Base-by-base conservation (phyloP, 345 rosid species). In the Noccaea caerulescens region DNA sequence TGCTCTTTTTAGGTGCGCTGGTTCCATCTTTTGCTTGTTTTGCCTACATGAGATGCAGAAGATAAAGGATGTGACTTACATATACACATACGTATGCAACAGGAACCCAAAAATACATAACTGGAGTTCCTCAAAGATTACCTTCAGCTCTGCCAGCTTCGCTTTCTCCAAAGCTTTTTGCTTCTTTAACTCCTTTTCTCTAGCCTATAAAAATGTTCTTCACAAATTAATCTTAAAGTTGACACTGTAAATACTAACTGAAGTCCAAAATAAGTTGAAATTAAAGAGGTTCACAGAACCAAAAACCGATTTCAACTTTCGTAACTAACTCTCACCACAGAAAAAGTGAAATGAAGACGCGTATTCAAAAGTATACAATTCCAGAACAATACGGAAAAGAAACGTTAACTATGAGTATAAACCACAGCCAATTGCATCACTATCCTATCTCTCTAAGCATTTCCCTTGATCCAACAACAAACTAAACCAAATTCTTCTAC, bases 91-190 rank as follows among this genome's bases (percentile, higher is more conserved):
- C 30, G 3, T 27, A 2, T 27, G 30, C 30, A 27, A 27, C 30
- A 27, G 30, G 30, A 3, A 27, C 30, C 66, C 9, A n/a, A 57
- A 16, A 36, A 61, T 12, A 38, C 41, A 58, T 44, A 32, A 44
- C 4, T 58, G 7, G 18, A 10, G 45, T 45, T 49, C 34, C 33
- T 65, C 52, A 38, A 14, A 11, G 20, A 36, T 10, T 77, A 89
- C 89, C 90, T 85, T 86, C 39, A 84, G 78, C 51, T 87, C 86
- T 32, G 93, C 91, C 8, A 63, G 68, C 76, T 72, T 82, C 6
- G 89, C 90, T 79, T 93, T 93, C 77, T 90, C 96, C 39, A 74
- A 69, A 11, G 93, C 97, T 82, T 90, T 93, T 3, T 55, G 92
- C 59, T 88, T 90, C 88, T 87, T 90, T 76, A 87, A 30, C 47